Conservation (phyloP, 176 grass and related monocot species). For the Guadua angustifolia region DNA sequence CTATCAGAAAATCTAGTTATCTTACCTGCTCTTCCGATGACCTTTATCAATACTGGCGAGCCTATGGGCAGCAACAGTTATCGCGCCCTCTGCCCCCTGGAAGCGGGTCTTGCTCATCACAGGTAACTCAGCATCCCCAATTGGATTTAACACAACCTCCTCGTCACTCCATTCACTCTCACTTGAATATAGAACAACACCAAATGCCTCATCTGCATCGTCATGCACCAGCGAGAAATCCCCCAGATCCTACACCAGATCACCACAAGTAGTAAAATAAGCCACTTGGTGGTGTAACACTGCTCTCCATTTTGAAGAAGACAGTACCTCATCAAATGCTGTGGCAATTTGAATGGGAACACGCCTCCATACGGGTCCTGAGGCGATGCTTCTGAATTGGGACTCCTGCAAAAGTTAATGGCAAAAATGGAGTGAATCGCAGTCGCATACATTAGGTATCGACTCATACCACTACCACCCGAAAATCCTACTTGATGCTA, state of each 20-base stretch:
- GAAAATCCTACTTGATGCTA: neutral
- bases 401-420: constrained; percentile 34
- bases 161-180: constrained; percentile 77
- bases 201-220: constrained; percentile 32
- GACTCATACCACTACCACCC: neutral
- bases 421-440: neutral
- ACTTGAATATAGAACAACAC: constrained; percentile 50
- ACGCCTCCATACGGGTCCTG: neutral
- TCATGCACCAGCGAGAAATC: constrained; percentile 46
- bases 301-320: neutral
- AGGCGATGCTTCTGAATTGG: neutral
- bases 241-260: constrained; percentile 42
- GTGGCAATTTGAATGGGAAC: neutral
- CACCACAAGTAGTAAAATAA: constrained; percentile 11
- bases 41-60: constrained; percentile 48
- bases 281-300: neutral
- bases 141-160: constrained; percentile 56
- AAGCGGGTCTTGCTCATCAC: constrained; percentile 43
- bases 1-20: constrained; percentile 30
- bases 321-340: constrained; percentile 44
- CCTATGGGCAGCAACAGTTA: constrained; percentile 68
- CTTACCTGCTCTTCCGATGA: constrained; percentile 60
- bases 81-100: constrained; percentile 52
- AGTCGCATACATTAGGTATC: neutral
- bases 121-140: constrained; percentile 62